A percentile compares a stretch with the other conserved stretches of the same genome.
phyloP scores from a whole-genome alignment of 2,329 filamentous ascomycete species.

The Fusarium sp. region DNA sequence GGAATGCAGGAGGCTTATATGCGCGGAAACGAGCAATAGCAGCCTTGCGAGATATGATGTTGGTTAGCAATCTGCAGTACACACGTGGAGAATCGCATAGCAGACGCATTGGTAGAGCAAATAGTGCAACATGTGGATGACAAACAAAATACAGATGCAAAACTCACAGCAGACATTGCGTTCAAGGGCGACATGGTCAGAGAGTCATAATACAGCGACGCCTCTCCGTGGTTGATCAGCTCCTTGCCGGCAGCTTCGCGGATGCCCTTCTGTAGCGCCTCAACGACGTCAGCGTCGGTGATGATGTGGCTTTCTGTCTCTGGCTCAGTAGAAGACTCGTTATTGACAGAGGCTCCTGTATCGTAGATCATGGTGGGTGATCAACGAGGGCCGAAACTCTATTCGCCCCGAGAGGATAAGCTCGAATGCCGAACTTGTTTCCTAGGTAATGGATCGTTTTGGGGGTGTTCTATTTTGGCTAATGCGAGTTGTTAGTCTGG shows the following conservation, averaged over 20 bases:
- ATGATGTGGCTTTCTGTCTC: slow-evolving; percentile 31
- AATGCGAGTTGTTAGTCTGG: not conserved
- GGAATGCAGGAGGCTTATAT: slow-evolving; percentile 69
- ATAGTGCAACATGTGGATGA: not conserved
- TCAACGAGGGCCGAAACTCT: slow-evolving; percentile 16
- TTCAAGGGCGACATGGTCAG: slow-evolving; percentile 68
- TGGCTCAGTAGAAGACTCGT: slow-evolving; percentile 19
- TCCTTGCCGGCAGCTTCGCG: slow-evolving; percentile 33
- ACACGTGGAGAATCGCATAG: slow-evolving; percentile 8
- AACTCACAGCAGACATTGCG: slow-evolving; percentile 64
- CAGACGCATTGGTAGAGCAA: slow-evolving; percentile 24
- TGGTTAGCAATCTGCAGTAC: slow-evolving; percentile 22
- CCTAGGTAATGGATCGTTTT: not conserved
- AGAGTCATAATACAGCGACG: slow-evolving; percentile 67
- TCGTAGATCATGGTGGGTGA: slow-evolving; percentile 35
- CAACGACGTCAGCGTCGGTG: slow-evolving; percentile 45
- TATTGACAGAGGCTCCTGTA: slow-evolving; percentile 13
- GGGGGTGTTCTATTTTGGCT: not conserved
- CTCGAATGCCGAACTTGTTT: slow-evolving; percentile 9
- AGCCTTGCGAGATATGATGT: slow-evolving; percentile 54
- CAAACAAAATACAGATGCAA: not conserved
- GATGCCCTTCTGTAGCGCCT: slow-evolving; percentile 37
- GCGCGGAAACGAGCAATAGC: slow-evolving; percentile 70
- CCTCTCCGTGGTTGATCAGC: slow-evolving; percentile 47
- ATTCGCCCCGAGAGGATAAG: slow-evolving; percentile 15